Evolutionary conservation across 148 eudicot genomes (phyloP), one percentile per base, ranked within the genome.

Genomic region (Chenopodium album): DNA sequence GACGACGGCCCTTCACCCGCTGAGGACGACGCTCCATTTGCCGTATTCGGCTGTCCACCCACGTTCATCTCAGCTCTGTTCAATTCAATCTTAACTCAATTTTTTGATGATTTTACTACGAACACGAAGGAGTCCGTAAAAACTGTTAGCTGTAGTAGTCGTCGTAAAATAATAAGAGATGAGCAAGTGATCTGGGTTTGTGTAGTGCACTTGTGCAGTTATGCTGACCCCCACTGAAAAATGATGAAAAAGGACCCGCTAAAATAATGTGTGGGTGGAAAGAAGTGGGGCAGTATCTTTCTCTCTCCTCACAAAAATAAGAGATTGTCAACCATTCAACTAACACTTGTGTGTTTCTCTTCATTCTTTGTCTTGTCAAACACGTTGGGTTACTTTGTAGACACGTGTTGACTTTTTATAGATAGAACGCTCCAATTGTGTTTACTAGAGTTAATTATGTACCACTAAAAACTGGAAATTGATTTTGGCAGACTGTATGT

Each of bases 1-100:
- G 79, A 70, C 28, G 62, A 7, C 52, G 56, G 9, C 17, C 32
- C 83, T 63, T 20, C 78, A 7, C 72, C 85, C n/a, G 72, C 69
- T 9, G 75, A 48, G 1, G 31, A 62, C 11, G 11, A 56, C 62
- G 20, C 62, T 4, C n/a, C 62, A 56, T 56, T 62, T 20, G 66
- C 28, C 22, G 56, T 29, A 29, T 31, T 31, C n/a, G 72, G 32
- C 66, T 62, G 66, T 26, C 23, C 66, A 7, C 62, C 22, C 62
- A 26, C 23, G 26, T 62, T 62, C 66, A 62, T 62, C 16, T 56
- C 62, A 50, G 9, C 3, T 13, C 9, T 9, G 10, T 2, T 48
- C 10, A 50, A 2, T 13, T 9, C 54, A 50, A 50, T 9, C 2
- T 7, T 2, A 13, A 50, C 14, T 50, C 3, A 11, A 11, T 2